Base-by-base conservation (phyloP, 2,329 filamentous ascomycete species). In the Bretziella fagacearum region DNA sequence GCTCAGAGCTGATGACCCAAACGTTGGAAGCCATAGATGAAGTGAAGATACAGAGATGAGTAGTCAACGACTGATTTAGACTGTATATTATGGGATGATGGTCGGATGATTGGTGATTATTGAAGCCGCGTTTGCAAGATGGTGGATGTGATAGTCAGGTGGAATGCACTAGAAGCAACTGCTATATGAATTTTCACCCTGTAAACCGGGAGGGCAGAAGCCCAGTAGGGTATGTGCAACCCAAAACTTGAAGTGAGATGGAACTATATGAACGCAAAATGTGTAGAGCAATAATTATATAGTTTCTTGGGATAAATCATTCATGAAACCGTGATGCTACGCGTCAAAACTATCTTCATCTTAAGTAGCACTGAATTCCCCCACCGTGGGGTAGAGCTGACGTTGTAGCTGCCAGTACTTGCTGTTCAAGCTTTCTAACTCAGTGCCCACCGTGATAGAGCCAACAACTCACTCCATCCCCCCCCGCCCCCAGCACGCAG, bases 11-110 rank as follows among this genome's bases (percentile, higher is more conserved):
- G 54, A 94, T 79, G 46, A 96, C 84, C 55, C 87, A 81, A 50
- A 96, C 85, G 60, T 91, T 82, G 46, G 86, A 81, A 54, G 85
- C 77, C 84, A 94, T 94, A 37, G 3, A 20, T n/a, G n/a, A n/a
- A n/a, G n/a, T n/a, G n/a, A n/a, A n/a, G n/a, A 30, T 30, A 30
- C 27, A 30, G 27, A 30, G n/a, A 30, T 30, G 13, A 6, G 27
- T n/a, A 33, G 13, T 33, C 11, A n/a, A n/a, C 5, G 30, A 15
- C 17, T 33, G 5, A n/a, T 10, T 10, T 33, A 33, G 5, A n/a
- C 13, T n/a, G 30, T 33, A 33, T 33, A 15, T 33, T 4, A 6
- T 33, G 30, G 30, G 30, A 6, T 33, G n/a, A n/a, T n/a, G n/a
- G n/a, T n/a, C n/a, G n/a, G n/a, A 33, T 33, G 30, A 6, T n/a